phyloP scores from a whole-genome alignment of 768 basidiomycete genomes.

The Agrocybe praecox region DNA sequence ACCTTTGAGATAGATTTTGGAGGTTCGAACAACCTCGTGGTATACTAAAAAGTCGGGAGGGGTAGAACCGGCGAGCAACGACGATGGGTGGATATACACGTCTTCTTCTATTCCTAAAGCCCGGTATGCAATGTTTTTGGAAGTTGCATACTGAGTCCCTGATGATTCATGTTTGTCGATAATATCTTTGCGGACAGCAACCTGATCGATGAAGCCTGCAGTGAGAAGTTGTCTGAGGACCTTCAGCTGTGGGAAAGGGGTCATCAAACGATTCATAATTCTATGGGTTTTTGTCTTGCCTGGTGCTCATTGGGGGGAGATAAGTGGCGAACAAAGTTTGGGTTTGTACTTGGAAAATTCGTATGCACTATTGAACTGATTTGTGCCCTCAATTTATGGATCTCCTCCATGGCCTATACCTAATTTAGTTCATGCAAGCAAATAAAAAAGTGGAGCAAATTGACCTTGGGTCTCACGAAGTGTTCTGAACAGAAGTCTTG shows the following conservation, averaged over 20 bases:
- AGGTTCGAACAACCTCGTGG: conserved; percentile 79
- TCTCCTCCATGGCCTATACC: conserved; percentile 94
- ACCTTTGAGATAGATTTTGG: conserved; percentile 82
- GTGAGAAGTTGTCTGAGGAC: conserved; percentile 85
- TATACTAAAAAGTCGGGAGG: conserved; percentile 90
- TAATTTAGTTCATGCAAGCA: neutral
- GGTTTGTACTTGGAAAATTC: conserved; percentile 70
- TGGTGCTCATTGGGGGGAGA: conserved; percentile 79
- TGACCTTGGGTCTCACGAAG: conserved; percentile 88
- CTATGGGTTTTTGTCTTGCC: conserved; percentile 37
- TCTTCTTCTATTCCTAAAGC: conserved; percentile 82
- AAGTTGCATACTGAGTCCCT: conserved; percentile 72
- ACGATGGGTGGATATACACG: conserved; percentile 91
- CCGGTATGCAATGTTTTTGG: conserved; percentile 81
- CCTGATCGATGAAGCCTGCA: conserved; percentile 93
- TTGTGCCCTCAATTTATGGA: conserved; percentile 91
- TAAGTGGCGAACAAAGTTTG: conserved; percentile 65
- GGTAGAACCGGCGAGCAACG: conserved; percentile 63
- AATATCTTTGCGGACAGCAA: conserved; percentile 89
- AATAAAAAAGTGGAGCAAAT: conserved; percentile 8
- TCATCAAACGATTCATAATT: neutral
- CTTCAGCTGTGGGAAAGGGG: conserved; percentile 64
- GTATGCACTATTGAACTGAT: conserved; percentile 81
- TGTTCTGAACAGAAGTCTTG: conserved; percentile 83
- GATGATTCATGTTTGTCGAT: conserved; percentile 57